These are phyloP conservation scores for Colletotrichum sp. DNA, from an alignment of 2,329 filamentous ascomycete species.

Conservation along the genomic window DNA sequence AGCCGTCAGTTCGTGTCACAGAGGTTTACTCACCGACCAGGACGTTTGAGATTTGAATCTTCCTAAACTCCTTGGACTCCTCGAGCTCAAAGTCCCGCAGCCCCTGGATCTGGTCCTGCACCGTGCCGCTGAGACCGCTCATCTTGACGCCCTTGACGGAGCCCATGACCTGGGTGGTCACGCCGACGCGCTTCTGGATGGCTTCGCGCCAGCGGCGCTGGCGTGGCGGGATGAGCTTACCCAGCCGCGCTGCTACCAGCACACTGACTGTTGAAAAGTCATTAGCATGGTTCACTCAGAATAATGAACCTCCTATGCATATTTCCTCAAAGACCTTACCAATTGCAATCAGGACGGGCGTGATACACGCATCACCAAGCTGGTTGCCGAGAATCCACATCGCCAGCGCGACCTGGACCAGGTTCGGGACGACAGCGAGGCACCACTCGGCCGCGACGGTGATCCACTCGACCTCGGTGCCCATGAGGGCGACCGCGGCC, in stretches of 20 bases:
- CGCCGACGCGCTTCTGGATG: constrained; percentile 52
- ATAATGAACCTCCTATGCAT: not conserved
- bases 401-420: constrained; percentile 26
- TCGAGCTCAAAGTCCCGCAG: constrained; percentile 24
- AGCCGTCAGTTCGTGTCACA: no score
- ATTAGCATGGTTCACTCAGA: not conserved
- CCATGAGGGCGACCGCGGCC: constrained; percentile 28
- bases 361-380: constrained; percentile 41
- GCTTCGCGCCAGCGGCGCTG: constrained; percentile 47
- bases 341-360: constrained; percentile 41
- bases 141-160: constrained; percentile 58
- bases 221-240: not conserved
- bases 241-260: not conserved
- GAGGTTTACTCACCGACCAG: not conserved
- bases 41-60: not conserved
- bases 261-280: not conserved
- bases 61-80: constrained; percentile 12
- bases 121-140: constrained; percentile 47
- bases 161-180: constrained; percentile 49
- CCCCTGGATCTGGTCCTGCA: constrained; percentile 24
- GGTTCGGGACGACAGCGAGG: constrained; percentile 16
- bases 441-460: constrained; percentile 23
- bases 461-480: constrained; percentile 32
- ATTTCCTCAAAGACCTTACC: constrained; percentile 15
- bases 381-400: constrained; percentile 31